Conservation (phyloP, 2,329 filamentous ascomycete species). For the Iodosphaeria phyllophila region DNA sequence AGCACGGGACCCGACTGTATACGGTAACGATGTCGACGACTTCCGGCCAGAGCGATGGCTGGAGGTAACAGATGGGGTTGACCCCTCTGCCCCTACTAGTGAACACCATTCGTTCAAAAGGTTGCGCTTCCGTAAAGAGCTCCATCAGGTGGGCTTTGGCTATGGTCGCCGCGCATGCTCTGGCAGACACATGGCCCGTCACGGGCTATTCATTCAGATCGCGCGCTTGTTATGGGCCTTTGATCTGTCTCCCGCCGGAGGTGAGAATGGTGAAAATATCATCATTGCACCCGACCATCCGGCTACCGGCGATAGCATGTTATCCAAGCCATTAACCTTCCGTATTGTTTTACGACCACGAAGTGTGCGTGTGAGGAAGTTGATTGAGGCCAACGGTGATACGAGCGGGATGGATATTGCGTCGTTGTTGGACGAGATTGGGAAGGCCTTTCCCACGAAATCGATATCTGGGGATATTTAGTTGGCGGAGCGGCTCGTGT, state of each 20-base stretch:
- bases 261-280: too few species aligned
- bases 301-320: conserved; percentile 11
- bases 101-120: neutral
- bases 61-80: neutral
- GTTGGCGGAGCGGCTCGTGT: too few species aligned
- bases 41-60: conserved; percentile 18
- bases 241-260: conserved; percentile 12
- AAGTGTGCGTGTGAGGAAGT: conserved; percentile 11
- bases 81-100: conserved; percentile 1
- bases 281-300: conserved; percentile 7
- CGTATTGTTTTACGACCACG: conserved; percentile 10
- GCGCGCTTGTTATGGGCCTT: conserved; percentile 25
- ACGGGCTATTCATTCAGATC: conserved; percentile 21
- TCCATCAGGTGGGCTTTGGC: conserved; percentile 22
- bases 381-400: conserved; percentile 6
- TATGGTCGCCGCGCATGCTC: conserved; percentile 25
- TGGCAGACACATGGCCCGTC: conserved; percentile 26
- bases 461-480: too few species aligned
- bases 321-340: conserved; percentile 11
- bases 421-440: conserved; percentile 1
- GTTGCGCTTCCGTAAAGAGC: conserved; percentile 7
- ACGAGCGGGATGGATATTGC: conserved; percentile 2
- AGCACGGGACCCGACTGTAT: conserved; percentile 16
- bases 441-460: too few species aligned
- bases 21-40: conserved; percentile 17